Conservation (phyloP, 164 flowering plant species). For the Berberis thunbergii region DNA sequence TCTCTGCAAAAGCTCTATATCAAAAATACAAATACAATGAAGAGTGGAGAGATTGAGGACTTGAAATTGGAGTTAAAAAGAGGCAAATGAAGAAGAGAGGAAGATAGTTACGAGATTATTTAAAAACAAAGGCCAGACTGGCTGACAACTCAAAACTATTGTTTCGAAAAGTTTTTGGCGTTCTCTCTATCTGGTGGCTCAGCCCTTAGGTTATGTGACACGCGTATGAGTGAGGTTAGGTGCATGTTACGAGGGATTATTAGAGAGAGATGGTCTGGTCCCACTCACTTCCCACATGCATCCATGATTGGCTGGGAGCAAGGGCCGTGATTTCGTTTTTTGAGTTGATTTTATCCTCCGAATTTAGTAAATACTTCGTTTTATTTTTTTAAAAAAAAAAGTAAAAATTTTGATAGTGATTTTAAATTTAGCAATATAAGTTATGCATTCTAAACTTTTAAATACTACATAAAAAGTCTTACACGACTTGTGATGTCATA, state of each 20-base stretch:
- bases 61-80: neutral
- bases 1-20: neutral
- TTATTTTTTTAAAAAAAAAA: too few species aligned
- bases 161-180: neutral
- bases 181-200: neutral
- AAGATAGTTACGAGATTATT: neutral
- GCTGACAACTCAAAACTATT: slow-evolving; percentile 7
- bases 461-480: too few species aligned
- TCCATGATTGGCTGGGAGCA: neutral
- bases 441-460: too few species aligned
- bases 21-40: neutral
- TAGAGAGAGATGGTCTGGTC: neutral
- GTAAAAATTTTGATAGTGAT: too few species aligned
- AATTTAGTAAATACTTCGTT: too few species aligned
- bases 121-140: slow-evolving; percentile 14
- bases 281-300: slow-evolving; percentile 3
- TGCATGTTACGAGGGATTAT: slow-evolving; percentile 15
- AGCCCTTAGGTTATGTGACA: slow-evolving; percentile 7
- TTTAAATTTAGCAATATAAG: too few species aligned
- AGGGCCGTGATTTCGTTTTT: too few species aligned
- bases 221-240: slow-evolving; percentile 6
- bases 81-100: neutral
- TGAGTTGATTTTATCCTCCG: too few species aligned
- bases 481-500: too few species aligned
- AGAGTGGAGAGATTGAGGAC: neutral